Base-by-base conservation (phyloP, 2,329 filamentous ascomycete genomes). In the Neofusicoccum ribis region DNA sequence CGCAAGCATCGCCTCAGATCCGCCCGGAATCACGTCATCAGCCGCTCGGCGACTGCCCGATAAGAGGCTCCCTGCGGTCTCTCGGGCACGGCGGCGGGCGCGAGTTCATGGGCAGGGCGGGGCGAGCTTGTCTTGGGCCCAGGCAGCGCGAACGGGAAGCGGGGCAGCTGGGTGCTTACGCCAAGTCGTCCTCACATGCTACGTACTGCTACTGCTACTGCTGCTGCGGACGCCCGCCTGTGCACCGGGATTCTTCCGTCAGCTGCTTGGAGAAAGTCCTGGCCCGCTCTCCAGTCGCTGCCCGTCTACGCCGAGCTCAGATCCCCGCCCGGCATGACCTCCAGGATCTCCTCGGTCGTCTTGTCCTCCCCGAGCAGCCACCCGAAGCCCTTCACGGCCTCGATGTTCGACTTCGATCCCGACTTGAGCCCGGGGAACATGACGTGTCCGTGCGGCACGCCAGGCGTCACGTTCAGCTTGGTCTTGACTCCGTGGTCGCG, bases 401-500 rank as follows among this genome's bases (percentile, higher is more conserved):
- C 43, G 9, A 46, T 20, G n/a, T 47, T 59, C 15, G 56, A 20
- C 56, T 47, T 37, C 15, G 2, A 6, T 3, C 6, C 56, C 11
- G 56, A 14, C 41, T 47, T 34, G 8, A 59, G n/a, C 1, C 41
- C 41, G 1, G 43, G 15, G 31, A 59, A 59, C 27, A 36, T 14
- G 3, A 17, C 41, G 20, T 59, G 56, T 3, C 2, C 47, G 31
- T 69, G 67, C 23, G 63, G 63, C 49, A 63, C 17, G 6, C 68
- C 68, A 7, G 67, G 59, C 43, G 68, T 60, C 5, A 69, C 44
- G 8, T 63, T 39, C 14, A 69, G 27, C 43, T 37, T 56, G 3
- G 67, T 68, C 63, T 66, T 23, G 3, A 66, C 23, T 3, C 60
- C 66, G 3, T 46, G 27, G 60, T 69, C 66, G 11, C 67, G 34